Conservation (phyloP, 257 asterid species). For the Galeopsis tetrahit region DNA sequence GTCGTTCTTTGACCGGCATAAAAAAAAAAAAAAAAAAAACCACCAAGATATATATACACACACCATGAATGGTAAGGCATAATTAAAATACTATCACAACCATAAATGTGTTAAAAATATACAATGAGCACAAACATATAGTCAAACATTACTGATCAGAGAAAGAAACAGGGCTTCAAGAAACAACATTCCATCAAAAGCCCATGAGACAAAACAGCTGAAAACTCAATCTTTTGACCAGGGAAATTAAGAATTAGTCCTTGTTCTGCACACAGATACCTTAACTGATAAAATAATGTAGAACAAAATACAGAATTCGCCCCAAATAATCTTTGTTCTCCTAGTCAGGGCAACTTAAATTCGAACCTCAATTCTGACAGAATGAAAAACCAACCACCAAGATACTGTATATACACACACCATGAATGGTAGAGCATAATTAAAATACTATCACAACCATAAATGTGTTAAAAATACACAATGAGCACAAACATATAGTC, state of each 20-base stretch:
- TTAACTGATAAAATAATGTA: background rate
- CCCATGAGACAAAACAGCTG: background rate
- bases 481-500: background rate
- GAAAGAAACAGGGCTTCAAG: too few relatives aligned
- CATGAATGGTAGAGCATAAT: too few relatives aligned
- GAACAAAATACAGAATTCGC: background rate
- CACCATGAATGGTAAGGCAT: background rate
- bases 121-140: slow-evolving; percentile 1
- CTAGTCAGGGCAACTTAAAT: background rate
- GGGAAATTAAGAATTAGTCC: background rate
- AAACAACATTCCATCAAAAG: background rate
- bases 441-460: too few relatives aligned
- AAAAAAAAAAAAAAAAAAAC: too few relatives aligned
- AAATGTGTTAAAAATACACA: background rate
- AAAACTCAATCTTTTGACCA: background rate
- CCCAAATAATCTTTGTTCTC: too few relatives aligned
- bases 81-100: background rate
- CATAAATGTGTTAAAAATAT: background rate
- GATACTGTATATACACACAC: too few relatives aligned
- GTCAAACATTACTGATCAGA: background rate
- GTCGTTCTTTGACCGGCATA: too few relatives aligned
- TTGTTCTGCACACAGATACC: background rate
- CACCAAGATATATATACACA: background rate
- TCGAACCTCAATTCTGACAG: background rate
- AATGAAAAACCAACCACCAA: background rate